phyloP scores from a whole-genome alignment of 768 basidiomycete genomes.

The Mycena latifolia region DNA sequence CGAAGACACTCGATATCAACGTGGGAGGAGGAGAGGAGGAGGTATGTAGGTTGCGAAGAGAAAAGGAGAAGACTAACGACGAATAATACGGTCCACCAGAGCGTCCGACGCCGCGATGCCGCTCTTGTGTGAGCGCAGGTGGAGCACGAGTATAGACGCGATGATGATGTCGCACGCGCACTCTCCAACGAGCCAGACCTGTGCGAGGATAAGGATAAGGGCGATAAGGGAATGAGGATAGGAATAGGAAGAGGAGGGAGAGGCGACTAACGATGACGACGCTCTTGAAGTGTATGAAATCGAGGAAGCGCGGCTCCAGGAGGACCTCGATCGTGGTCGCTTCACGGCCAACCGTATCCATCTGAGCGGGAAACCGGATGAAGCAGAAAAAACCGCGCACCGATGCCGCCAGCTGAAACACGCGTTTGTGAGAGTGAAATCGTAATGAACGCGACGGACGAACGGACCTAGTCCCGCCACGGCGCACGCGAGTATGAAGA shows the following conservation, averaged over 20 bases:
- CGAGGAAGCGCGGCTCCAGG: slow-evolving; percentile 28
- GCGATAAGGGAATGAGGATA: too few species aligned
- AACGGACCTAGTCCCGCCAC: slow-evolving; percentile 19
- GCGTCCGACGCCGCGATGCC: slow-evolving; percentile 51
- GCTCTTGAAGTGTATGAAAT: slow-evolving; percentile 36
- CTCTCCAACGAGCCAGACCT: slow-evolving; percentile 28
- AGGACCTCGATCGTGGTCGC: slow-evolving; percentile 36
- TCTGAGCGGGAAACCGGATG: too few species aligned
- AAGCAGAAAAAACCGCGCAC: not conserved
- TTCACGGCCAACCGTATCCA: slow-evolving; percentile 21
- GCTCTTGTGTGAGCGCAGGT: slow-evolving; percentile 45
- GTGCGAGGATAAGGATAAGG: too few species aligned
- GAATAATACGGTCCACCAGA: slow-evolving; percentile 52
- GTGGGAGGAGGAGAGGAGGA: too few species aligned
- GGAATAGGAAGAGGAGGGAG: too few species aligned
- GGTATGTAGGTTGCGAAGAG: too few species aligned
- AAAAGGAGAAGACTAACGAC: slow-evolving; percentile 38
- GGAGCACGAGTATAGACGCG: slow-evolving; percentile 37
- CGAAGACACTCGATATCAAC: too few species aligned
- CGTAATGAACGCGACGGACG: too few species aligned
- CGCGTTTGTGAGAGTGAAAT: too few species aligned
- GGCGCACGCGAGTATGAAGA: slow-evolving; percentile 15
- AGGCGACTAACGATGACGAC: too few species aligned
- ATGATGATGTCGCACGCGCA: slow-evolving; percentile 52
- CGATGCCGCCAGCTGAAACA: slow-evolving; percentile 22